These are phyloP conservation scores for Pythium sp. DNA, from an alignment of 352 stramenopile species.

Conservation along the genomic window DNA sequence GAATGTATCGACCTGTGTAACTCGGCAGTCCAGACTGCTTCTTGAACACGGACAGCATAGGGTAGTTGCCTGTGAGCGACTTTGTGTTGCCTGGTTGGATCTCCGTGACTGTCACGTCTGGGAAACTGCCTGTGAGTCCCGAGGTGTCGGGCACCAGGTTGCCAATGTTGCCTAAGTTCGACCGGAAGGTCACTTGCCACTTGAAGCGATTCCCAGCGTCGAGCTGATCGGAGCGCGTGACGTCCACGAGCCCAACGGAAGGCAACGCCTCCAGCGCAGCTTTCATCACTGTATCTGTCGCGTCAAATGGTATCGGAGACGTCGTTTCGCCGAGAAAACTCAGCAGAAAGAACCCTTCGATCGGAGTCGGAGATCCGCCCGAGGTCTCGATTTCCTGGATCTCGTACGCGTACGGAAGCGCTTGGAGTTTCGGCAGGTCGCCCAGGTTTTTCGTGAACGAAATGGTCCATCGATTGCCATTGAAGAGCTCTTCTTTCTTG, in stretches of 20 bases:
- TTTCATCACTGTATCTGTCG: constrained; percentile 81
- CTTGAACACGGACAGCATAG: constrained; percentile 78
- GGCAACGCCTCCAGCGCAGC: constrained; percentile 85
- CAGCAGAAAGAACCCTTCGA: constrained; percentile 90
- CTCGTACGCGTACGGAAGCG: constrained; percentile 89
- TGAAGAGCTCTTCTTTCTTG: constrained; percentile 60
- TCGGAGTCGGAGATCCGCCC: constrained; percentile 91
- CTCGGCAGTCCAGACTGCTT: constrained; percentile 90
- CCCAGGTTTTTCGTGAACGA: constrained; percentile 95
- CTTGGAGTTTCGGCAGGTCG: constrained; percentile 90
- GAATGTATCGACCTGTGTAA: constrained; percentile 91
- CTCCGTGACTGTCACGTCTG: constrained; percentile 54
- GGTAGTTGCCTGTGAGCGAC: constrained; percentile 80
- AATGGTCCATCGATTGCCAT: constrained; percentile 92
- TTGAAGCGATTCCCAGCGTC: constrained; percentile 82
- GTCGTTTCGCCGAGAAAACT: constrained; percentile 80
- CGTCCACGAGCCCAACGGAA: constrained; percentile 88
- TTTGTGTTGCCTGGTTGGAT: constrained; percentile 58
- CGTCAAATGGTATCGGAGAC: constrained; percentile 82
- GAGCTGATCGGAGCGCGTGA: constrained; percentile 69
- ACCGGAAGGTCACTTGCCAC: constrained; percentile 94
- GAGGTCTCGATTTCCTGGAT: constrained; percentile 91
- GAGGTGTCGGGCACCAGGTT: constrained; percentile 46
- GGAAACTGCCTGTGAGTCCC: constrained; percentile 57
- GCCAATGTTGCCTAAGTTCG: constrained; percentile 75